phyloP scores from a whole-genome alignment of 805 yeast species.

The Metschnikowia proteae region DNA sequence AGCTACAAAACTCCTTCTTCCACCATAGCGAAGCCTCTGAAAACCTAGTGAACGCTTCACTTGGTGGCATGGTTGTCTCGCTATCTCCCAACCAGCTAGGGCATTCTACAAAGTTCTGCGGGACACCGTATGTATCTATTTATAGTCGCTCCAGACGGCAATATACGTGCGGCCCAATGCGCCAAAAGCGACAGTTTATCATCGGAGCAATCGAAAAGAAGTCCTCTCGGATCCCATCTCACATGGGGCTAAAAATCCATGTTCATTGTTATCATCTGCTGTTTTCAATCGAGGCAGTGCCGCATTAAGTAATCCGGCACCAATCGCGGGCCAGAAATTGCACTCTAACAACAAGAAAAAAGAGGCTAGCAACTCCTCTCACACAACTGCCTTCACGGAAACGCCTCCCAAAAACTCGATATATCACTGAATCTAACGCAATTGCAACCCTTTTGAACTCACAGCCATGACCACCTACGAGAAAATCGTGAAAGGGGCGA shows the following conservation, averaged over 20 bases:
- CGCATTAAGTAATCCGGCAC: slow-evolving; percentile 2
- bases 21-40: no score
- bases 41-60: no score
- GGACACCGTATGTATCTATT: no score
- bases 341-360: slow-evolving; percentile 4
- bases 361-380: slow-evolving; percentile 1
- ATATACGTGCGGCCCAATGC: no score
- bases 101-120: no score
- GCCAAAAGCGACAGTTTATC: no score
- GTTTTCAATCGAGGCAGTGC: slow-evolving; percentile 1
- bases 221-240: neutral
- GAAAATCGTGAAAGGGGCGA: slow-evolving; percentile 64
- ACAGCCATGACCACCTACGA: slow-evolving; percentile 39
- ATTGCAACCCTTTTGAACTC: neutral
- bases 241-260: neutral
- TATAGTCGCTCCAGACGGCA: no score
- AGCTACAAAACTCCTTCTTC: no score
- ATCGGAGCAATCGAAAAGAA: no score
- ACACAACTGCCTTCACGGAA: neutral
- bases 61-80: no score
- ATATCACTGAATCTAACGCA: neutral
- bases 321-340: slow-evolving; percentile 4
- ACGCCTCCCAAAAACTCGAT: neutral
- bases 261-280: neutral
- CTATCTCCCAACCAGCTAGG: no score